Evolutionary conservation across 306 rosid genomes (phyloP), one percentile per base, ranked within the genome.

Genomic region (Lotus japonicus): DNA sequence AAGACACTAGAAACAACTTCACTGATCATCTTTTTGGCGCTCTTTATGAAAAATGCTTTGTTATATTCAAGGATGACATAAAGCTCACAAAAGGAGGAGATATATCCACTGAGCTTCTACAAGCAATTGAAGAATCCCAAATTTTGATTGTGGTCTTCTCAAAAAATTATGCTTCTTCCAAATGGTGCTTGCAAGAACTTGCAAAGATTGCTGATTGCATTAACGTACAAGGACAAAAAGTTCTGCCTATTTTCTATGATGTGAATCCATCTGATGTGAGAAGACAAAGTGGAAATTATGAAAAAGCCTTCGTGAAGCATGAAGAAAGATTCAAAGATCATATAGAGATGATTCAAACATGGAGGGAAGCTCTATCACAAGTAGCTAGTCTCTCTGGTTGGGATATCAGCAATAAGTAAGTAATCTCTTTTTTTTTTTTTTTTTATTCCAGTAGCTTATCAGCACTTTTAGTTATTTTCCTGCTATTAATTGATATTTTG

Each of bases 181-280:
- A 71, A 1, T 78, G 79, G 82, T 72, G 82, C 75, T 33, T 78
- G 66, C 35, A 3, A n/a, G 82, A 78, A 7, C 55, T 78, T 0
- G 58, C 12, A 11, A 52, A 60, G 59, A 61, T 78, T 3, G 33
- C 26, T 2, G 44, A 67, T 0, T 50, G 10, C 16, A 14, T 28
- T 43, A 0, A 38, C 13, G 39, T 13, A 11, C 5, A 4, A 1
- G 66, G 65, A 18, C 31, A 26, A 15, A 5, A 3, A 2, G 35
- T 72, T 5, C 26, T 78, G 26, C 26, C 75, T 0, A 15, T 76
- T 42, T 68, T 68, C 17, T 68, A 17, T 51, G 67, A 77, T 36
- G 62, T 70, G 5, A 21, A 18, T 62, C 71, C 83, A 5, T 53
- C 79, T 11, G 75, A 68, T 21, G 26, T 21, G 26, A 21, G 26